A percentile compares a stretch with the other conserved stretches of the same genome.
phyloP scores from a whole-genome alignment of 768 basidiomycete genomes.

The Lyophyllum shimeji region DNA sequence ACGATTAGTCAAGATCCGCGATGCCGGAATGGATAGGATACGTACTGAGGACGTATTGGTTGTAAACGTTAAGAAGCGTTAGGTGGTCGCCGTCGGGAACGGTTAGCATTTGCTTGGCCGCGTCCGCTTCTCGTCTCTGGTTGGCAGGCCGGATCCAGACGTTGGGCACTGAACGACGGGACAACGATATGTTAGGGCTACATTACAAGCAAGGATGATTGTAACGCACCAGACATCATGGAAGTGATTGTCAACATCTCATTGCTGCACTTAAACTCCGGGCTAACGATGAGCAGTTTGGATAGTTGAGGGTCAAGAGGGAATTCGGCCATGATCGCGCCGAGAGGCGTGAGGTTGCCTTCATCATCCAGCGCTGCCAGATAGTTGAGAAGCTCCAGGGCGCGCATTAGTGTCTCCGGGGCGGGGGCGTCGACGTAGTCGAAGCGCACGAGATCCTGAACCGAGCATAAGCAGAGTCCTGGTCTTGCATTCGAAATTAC shows the following conservation, averaged over 20 bases:
- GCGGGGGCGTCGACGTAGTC: constrained; percentile 94
- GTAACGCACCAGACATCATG: constrained; percentile 83
- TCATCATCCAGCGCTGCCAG: constrained; percentile 93
- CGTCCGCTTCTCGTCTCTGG: constrained; percentile 87
- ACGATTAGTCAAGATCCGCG: not conserved
- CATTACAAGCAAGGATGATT: not conserved
- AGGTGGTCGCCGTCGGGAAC: constrained; percentile 98
- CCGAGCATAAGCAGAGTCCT: not conserved
- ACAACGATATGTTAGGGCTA: not conserved
- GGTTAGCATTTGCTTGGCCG: constrained; percentile 83
- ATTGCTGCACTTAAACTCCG: constrained; percentile 94
- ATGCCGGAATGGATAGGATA: constrained; percentile 33
- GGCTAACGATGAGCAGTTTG: constrained; percentile 92
- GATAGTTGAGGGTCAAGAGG: constrained; percentile 98
- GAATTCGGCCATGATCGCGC: constrained; percentile 95
- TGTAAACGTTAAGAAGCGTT: constrained; percentile 93
- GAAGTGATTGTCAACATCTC: constrained; percentile 94
- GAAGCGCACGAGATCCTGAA: constrained; percentile 79
- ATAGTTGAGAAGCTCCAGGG: constrained; percentile 91
- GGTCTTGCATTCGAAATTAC: not conserved
- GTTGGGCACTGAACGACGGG: constrained; percentile 69
- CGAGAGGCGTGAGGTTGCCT: constrained; percentile 84
- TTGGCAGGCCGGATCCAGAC: constrained; percentile 93
- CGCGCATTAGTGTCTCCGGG: constrained; percentile 96
- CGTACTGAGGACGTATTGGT: constrained; percentile 76